Percentiles rank a stretch among this genome's conserved stretches.
Evolutionary conservation across 2,329 filamentous ascomycete genomes (phyloP).

Genomic region (Hypoxylon sp.): DNA sequence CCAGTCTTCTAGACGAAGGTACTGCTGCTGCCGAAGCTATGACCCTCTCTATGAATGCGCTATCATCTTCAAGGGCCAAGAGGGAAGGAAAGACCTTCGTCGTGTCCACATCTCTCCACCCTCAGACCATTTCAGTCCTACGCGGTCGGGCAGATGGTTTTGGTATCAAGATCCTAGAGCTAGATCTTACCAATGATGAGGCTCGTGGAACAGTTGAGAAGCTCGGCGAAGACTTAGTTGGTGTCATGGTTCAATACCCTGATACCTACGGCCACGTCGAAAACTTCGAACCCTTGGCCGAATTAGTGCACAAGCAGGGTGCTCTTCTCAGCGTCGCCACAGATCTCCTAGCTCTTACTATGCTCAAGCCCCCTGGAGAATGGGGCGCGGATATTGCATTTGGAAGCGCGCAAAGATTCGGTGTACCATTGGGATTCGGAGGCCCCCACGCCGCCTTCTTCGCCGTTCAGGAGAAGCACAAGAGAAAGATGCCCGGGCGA

Average conservation of each 20-base stretch:
- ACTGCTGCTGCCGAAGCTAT: constrained; percentile 96
- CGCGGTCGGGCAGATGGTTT: constrained; percentile 91
- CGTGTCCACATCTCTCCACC: constrained; percentile 85
- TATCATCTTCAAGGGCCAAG: constrained; percentile 80
- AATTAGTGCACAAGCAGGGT: constrained; percentile 81
- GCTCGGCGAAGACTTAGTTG: constrained; percentile 85
- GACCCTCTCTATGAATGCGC: constrained; percentile 87
- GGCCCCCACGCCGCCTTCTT: constrained; percentile 99
- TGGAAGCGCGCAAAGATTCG: constrained; percentile 90
- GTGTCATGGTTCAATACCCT: constrained; percentile 95
- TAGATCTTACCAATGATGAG: constrained; percentile 77
- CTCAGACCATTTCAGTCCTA: constrained; percentile 88
- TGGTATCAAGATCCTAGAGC: constrained; percentile 81
- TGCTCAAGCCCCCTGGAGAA: constrained; percentile 90
- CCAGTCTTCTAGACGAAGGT: constrained; percentile 89
- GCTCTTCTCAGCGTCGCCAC: constrained; percentile 90
- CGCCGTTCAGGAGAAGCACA: constrained; percentile 89
- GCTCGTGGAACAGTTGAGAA: constrained; percentile 75
- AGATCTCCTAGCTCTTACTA: constrained; percentile 87
- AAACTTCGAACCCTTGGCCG: constrained; percentile 81
- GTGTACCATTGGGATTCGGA: constrained; percentile 91
- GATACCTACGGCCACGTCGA: constrained; percentile 86
- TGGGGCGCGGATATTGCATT: constrained; percentile 97
- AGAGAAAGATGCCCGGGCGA: constrained; percentile 93
- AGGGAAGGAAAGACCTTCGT: constrained; percentile 84